A percentile compares a stretch with the other conserved stretches of the same genome.
Evolutionary conservation across 441 rosid genomes (phyloP).

Genomic region (Biscutella auriculata): DNA sequence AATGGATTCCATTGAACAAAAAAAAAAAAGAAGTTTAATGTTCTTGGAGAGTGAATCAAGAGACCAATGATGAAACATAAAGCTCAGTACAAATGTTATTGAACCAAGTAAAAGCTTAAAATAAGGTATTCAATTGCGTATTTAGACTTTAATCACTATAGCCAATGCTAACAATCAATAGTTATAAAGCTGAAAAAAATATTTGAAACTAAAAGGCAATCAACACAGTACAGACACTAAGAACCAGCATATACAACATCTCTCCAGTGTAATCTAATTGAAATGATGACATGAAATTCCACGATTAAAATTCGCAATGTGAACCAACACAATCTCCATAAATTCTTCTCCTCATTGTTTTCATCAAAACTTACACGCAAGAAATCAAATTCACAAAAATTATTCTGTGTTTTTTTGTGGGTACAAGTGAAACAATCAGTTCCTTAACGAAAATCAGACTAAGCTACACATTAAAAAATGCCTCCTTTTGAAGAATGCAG

Average conservation of each 20-base stretch:
- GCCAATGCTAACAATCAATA: not conserved
- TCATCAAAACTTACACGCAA: not conserved
- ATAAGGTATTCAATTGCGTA: not conserved
- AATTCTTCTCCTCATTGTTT: not conserved
- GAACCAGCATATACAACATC: too few relatives aligned
- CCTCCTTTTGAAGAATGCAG: not conserved
- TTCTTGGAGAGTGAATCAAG: not conserved
- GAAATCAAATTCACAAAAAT: not conserved
- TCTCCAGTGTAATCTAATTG: too few relatives aligned
- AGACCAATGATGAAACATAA: not conserved
- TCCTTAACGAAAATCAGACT: too few relatives aligned
- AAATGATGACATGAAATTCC: too few relatives aligned
- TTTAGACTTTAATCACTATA: not conserved
- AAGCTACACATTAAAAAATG: too few relatives aligned
- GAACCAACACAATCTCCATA: too few relatives aligned
- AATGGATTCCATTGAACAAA: not conserved
- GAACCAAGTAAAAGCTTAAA: too few relatives aligned
- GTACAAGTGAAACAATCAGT: too few relatives aligned
- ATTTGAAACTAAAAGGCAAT: not conserved
- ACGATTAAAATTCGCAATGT: too few relatives aligned
- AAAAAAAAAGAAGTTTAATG: not conserved
- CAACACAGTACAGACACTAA: not conserved
- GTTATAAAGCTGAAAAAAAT: not conserved
- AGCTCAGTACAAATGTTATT: not conserved
- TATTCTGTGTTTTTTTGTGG: too few relatives aligned